Evolutionary conservation across 306 rosid genomes (phyloP).

Genomic region (Calophaca sinica): DNA sequence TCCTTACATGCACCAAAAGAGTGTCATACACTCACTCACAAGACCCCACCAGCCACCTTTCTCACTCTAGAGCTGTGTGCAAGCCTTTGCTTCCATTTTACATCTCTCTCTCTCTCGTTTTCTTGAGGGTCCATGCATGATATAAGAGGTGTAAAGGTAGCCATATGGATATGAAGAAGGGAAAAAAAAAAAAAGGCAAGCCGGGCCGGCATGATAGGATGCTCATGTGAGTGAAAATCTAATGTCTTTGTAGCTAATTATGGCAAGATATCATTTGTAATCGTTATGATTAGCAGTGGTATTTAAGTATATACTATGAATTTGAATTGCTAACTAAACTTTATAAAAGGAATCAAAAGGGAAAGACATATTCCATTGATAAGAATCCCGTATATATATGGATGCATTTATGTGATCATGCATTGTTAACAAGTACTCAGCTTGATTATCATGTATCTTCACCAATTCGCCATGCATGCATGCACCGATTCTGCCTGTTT

Average conservation of each 20-base stretch:
- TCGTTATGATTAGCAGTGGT: slow-evolving; percentile 72
- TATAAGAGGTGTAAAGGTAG: slow-evolving; percentile 73
- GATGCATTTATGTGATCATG: slow-evolving; percentile 36
- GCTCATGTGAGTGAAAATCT: slow-evolving; percentile 74
- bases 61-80: slow-evolving; percentile 67
- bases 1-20: slow-evolving; percentile 79
- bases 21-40: slow-evolving; percentile 54
- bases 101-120: slow-evolving; percentile 58
- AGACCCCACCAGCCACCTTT: slow-evolving; percentile 58
- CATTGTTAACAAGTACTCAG: slow-evolving; percentile 5
- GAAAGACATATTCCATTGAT: background rate
- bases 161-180: slow-evolving; percentile 40
- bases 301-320: slow-evolving; percentile 56
- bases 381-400: background rate
- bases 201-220: slow-evolving; percentile 55
- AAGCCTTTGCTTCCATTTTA: slow-evolving; percentile 97
- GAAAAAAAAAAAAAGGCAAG: slow-evolving; percentile 45
- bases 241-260: slow-evolving; percentile 67
- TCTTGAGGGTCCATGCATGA: slow-evolving; percentile 60
- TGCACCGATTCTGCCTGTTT: background rate
- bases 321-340: slow-evolving; percentile 37
- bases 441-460: slow-evolving; percentile 18
- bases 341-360: slow-evolving; percentile 23
- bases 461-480: slow-evolving; percentile 30
- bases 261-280: slow-evolving; percentile 55